Percentiles rank a stretch among this genome's conserved stretches.
These are phyloP conservation scores for Mucor ambiguus DNA, from an alignment of 371 early-diverging fungal genomes.

Conservation along the genomic window DNA sequence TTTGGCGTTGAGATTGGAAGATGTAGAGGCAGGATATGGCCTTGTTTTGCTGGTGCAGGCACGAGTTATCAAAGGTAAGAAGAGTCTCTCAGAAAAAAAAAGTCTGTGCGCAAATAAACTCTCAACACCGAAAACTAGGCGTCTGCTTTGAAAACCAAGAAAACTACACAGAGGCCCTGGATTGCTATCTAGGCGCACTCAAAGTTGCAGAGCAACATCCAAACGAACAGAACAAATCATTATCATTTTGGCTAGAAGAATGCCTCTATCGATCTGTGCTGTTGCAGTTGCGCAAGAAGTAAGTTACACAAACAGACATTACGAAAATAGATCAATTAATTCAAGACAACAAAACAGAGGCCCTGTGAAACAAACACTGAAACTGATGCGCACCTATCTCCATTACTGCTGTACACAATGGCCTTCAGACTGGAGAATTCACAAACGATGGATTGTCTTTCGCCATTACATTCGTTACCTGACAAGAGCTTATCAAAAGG, in stretches of 20 bases:
- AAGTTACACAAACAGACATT: constrained; percentile 17
- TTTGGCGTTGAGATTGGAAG: constrained; percentile 34
- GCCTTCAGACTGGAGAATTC: constrained; percentile 47
- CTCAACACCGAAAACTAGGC: constrained; percentile 19
- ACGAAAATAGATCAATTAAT: neutral
- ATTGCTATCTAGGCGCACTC: constrained; percentile 57
- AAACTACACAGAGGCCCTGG: constrained; percentile 51
- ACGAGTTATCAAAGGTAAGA: constrained; percentile 53
- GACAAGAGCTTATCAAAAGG: constrained; percentile 32
- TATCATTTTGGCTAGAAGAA: constrained; percentile 68
- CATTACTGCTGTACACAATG: constrained; percentile 34
- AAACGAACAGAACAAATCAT: constrained; percentile 52
- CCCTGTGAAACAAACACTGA: constrained; percentile 30
- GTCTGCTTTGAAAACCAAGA: constrained; percentile 55
- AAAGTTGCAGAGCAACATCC: constrained; percentile 45
- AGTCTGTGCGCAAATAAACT: constrained; percentile 1
- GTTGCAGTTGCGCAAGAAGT: constrained; percentile 57
- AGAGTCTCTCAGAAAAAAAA: neutral
- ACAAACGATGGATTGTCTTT: constrained; percentile 53
- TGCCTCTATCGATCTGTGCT: constrained; percentile 66
- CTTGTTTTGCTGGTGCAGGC: constrained; percentile 56
- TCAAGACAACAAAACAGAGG: constrained; percentile 7
- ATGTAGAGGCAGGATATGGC: constrained; percentile 54
- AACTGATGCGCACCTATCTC: constrained; percentile 37
- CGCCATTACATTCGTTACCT: constrained; percentile 45